Conservation (phyloP, 257 asterid species). For the Capsicum chinense region DNA sequence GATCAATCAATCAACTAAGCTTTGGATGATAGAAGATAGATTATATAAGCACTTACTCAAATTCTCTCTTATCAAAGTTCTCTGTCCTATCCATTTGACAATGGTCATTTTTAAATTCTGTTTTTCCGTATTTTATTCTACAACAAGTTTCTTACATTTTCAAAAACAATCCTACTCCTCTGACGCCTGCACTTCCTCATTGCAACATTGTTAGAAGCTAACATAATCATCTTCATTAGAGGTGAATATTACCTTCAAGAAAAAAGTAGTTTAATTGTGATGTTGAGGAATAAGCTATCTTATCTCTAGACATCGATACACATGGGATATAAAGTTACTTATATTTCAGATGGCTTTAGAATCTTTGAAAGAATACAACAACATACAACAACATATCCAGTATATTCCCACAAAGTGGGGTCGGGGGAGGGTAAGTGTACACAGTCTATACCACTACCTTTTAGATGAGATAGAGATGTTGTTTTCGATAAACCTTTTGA, state of each 20-base stretch:
- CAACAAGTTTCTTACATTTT: not conserved
- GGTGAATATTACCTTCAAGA: not conserved
- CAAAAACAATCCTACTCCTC: not conserved
- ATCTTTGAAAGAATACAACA: not conserved
- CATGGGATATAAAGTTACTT: not conserved
- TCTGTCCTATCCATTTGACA: not conserved
- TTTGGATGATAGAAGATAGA: not conserved
- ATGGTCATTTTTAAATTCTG: not conserved
- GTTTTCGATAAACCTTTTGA: not conserved
- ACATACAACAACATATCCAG: no score
- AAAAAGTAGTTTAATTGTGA: conserved; percentile 5
- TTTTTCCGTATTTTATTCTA: not conserved
- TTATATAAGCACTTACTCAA: not conserved
- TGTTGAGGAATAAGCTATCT: not conserved
- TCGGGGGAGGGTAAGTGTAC: no score
- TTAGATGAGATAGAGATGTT: no score
- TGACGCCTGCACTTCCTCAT: not conserved
- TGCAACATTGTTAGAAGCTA: not conserved
- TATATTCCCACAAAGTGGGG: no score
- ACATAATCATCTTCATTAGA: not conserved
- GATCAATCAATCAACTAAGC: conserved; percentile 10
- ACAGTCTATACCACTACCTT: no score
- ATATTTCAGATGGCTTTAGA: not conserved
- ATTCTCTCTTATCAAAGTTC: not conserved
- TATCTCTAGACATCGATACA: conserved; percentile 15